These are phyloP conservation scores for Coemansia sp. DNA, from an alignment of 192 early-diverging fungal species.

Conservation along the genomic window DNA sequence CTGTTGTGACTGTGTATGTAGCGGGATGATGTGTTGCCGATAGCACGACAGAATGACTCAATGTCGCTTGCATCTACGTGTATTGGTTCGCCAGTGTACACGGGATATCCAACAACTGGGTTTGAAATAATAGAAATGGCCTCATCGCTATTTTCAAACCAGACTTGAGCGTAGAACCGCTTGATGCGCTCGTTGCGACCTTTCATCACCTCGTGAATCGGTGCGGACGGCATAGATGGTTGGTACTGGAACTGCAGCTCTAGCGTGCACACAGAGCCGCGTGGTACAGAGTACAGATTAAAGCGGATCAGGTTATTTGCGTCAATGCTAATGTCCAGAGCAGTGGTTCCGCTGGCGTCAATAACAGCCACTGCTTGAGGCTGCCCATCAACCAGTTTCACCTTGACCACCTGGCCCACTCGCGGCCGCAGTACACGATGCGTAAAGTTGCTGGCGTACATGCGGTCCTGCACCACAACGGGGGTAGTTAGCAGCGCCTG, in stretches of 20 bases:
- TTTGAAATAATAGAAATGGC: slow-evolving; percentile 7
- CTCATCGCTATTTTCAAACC: slow-evolving; percentile 18
- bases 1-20: slow-evolving; percentile 35
- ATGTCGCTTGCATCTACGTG: slow-evolving; percentile 57
- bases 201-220: slow-evolving; percentile 69
- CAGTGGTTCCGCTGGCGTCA: slow-evolving; percentile 7
- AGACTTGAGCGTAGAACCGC: slow-evolving; percentile 52
- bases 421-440: slow-evolving; percentile 67
- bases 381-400: slow-evolving; percentile 40
- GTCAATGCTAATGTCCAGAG: slow-evolving; percentile 45
- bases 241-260: slow-evolving; percentile 80
- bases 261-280: slow-evolving; percentile 66
- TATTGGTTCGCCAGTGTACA: neutral
- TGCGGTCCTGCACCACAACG: slow-evolving; percentile 76
- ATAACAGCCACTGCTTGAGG: slow-evolving; percentile 25
- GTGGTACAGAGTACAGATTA: slow-evolving; percentile 58
- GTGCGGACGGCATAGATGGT: slow-evolving; percentile 72
- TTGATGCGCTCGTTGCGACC: slow-evolving; percentile 77
- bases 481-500: slow-evolving; percentile 77
- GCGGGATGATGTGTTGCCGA: slow-evolving; percentile 63
- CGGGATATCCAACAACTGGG: neutral
- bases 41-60: slow-evolving; percentile 76
- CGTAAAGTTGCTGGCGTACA: slow-evolving; percentile 64
- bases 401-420: slow-evolving; percentile 55
- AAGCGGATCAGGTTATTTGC: slow-evolving; percentile 57